Conservation (phyloP, 1,284 basidiomycete genomes). For the Xerocomus nothofagi region DNA sequence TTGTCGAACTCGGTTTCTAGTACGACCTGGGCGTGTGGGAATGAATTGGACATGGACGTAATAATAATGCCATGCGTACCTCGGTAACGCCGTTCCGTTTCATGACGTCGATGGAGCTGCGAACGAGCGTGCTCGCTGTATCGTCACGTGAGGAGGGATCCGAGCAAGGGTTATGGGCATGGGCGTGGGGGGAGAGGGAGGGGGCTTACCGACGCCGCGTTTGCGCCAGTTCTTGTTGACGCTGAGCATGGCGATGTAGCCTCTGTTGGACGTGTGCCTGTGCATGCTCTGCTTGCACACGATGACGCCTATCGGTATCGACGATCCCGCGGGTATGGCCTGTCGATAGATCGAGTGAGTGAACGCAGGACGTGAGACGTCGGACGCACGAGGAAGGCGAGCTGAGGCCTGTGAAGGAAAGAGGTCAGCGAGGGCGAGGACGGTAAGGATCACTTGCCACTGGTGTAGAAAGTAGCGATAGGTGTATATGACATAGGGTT, state of each 20-base stretch:
- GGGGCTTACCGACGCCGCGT: conserved; percentile 77
- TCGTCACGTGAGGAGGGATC: background rate
- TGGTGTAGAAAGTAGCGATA: conserved; percentile 93
- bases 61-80: conserved; percentile 42
- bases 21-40: conserved; percentile 71
- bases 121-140: conserved; percentile 33
- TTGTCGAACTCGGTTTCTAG: conserved; percentile 99
- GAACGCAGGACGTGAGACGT: fast-evolving
- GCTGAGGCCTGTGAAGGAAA: conserved; percentile 72
- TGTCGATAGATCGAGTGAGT: conserved; percentile 19
- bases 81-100: conserved; percentile 78
- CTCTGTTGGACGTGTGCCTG: conserved; percentile 73
- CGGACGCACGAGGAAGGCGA: conserved; percentile 82
- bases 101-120: conserved; percentile 81
- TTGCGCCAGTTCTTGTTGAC: conserved; percentile 81
- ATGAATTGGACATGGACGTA: background rate
- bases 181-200: background rate
- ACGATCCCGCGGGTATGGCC: conserved; percentile 46
- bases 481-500: conserved; percentile 94
- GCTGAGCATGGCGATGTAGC: conserved; percentile 98
- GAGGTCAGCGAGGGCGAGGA: conserved; percentile 14
- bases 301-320: conserved; percentile 82
- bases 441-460: too few relatives aligned
- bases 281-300: conserved; percentile 95
- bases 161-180: conserved; percentile 5